Base-by-base conservation (phyloP, 257 asterid genomes). In the Buddleja alternifolia region DNA sequence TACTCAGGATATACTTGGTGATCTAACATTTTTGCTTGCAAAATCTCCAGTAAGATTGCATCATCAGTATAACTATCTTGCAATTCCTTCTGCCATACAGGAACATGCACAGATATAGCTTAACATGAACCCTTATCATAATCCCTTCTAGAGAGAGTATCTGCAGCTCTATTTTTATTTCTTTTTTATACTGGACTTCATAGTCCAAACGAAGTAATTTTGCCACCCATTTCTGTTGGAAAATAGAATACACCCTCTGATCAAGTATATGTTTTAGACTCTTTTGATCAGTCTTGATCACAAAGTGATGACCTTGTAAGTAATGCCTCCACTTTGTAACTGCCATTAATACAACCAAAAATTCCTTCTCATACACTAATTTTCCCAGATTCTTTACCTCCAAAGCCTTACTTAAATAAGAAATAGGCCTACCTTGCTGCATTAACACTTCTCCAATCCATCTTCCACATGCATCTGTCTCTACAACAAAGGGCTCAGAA, bases 141-240 rank as follows among this genome's bases (percentile, higher is more conserved):
- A 1, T 6, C 1, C 4, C 4, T 20, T 10, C 48, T 23, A 1
- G 68, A 73, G 0, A 73, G 14, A 3, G 63, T 73, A 66, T 73
- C 62, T 0, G 54, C 67, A 0, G 10, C 73, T 2, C 0, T 37
- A 40, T 67, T 48, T 0, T 37, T 41, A 0, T 0, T 0, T 0
- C 46, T 48, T 0, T 10, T 40, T 40, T 63, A 6, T 59, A 60
- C 6, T 23, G 24, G 0, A 60, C 34, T 10, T 46, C 45, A 8
- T 11, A 59, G 15, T 70, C 65, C 10, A 50, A 4, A 0, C 70
- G 65, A 15, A 63, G 14, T 0, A 63, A 16, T 3, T 72, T 72
- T 0, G 65, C 0, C 0, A 51, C 17, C 62, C 40, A 10, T 10
- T 56, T 62, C 3, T 66, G 56, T 4, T 63, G 56, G 6, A n/a